Conservation (phyloP, 345 rosid genomes). For the Durio zibethinus region DNA sequence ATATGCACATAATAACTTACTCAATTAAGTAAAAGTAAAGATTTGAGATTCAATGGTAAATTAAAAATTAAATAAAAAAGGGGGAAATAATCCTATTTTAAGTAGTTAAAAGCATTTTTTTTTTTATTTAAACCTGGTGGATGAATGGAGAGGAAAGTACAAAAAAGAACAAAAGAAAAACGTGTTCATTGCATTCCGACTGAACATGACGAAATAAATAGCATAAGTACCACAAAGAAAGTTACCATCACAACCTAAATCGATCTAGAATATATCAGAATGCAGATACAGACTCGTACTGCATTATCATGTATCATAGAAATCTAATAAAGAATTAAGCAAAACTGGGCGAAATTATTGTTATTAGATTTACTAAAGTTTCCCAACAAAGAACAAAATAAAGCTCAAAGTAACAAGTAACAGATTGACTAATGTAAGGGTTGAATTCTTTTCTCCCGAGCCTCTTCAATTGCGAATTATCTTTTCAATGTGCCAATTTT, state of each 20-base stretch:
- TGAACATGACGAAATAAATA: not conserved
- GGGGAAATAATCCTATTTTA: no score
- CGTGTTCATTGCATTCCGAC: not conserved
- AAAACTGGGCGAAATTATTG: conserved; percentile 33
- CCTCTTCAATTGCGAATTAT: not conserved
- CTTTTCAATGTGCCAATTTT: not conserved
- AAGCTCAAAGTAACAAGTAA: not conserved
- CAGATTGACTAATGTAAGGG: not conserved
- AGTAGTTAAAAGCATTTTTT: not conserved
- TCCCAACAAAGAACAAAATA: no score
- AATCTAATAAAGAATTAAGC: conserved; percentile 10
- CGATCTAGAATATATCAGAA: not conserved
- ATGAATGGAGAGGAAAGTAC: not conserved
- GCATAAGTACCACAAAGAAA: not conserved
- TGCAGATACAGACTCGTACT: conserved; percentile 10
- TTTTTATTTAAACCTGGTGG: not conserved
- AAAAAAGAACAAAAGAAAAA: not conserved
- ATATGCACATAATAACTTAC: no score
- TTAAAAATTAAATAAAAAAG: no score
- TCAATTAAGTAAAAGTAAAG: no score
- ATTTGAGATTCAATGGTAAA: no score
- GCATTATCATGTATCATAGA: conserved; percentile 16
- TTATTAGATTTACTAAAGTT: conserved; percentile 29
- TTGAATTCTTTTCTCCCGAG: not conserved
- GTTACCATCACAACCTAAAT: conserved; percentile 7